These are phyloP conservation scores for Blastobotrys terrestris DNA, from an alignment of 805 yeast species.

Conservation along the genomic window DNA sequence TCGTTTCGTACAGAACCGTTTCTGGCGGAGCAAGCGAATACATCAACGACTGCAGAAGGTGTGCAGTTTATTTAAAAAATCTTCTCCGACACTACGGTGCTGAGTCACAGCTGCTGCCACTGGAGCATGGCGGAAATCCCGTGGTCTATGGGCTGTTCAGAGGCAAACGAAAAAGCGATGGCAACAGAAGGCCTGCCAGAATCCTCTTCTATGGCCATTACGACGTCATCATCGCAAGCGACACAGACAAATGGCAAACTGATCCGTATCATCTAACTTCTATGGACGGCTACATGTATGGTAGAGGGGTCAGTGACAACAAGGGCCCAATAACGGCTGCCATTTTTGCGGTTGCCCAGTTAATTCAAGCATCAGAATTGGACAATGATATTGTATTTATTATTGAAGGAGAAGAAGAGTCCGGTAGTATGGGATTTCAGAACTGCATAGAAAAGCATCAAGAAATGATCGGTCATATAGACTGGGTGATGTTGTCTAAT, in stretches of 20 bases:
- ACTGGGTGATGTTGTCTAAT: slow-evolving; percentile 85
- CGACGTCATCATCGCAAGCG: slow-evolving; percentile 81
- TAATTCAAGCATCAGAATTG: slow-evolving; percentile 46
- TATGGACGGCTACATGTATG: slow-evolving; percentile 78
- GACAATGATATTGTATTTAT: slow-evolving; percentile 72
- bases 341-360: slow-evolving; percentile 75
- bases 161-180: slow-evolving; percentile 27
- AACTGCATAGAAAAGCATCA: slow-evolving; percentile 50
- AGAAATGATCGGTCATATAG: slow-evolving; percentile 58
- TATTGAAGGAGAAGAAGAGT: slow-evolving; percentile 93
- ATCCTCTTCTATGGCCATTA: slow-evolving; percentile 93
- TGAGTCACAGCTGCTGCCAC: slow-evolving; percentile 60
- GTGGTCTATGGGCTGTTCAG: slow-evolving; percentile 69
- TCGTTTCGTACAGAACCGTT: slow-evolving; percentile 70
- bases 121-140: slow-evolving; percentile 69
- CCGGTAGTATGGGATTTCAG: slow-evolving; percentile 83
- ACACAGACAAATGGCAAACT: slow-evolving; percentile 59
- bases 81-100: slow-evolving; percentile 62
- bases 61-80: slow-evolving; percentile 69
- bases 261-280: slow-evolving; percentile 75
- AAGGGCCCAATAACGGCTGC: slow-evolving; percentile 91
- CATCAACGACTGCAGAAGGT: slow-evolving; percentile 74
- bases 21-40: slow-evolving; percentile 63
- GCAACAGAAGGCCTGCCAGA: slow-evolving; percentile 22
- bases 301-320: slow-evolving; percentile 90